Percentiles rank a stretch among this genome's conserved stretches.
Evolutionary conservation across 371 early-diverging fungal species (phyloP).

Genomic region (Aphelidium insulamus): DNA sequence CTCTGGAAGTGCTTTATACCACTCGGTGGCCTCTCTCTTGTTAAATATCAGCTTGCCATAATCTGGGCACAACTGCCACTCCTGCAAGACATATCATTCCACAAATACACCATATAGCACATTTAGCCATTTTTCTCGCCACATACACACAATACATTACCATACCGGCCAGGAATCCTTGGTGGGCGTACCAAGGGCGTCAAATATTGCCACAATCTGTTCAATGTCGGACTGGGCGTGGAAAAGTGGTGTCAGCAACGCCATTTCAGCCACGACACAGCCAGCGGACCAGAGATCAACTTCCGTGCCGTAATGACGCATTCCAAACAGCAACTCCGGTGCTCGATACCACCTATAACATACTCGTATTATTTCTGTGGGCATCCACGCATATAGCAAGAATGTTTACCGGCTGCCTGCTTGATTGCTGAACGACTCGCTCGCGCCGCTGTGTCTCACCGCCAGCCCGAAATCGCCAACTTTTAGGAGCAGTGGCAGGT

Average conservation of each 20-base stretch:
- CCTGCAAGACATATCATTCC: too few species aligned
- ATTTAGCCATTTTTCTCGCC: too few species aligned
- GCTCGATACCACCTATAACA: slow-evolving; percentile 28
- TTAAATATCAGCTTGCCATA: too few species aligned
- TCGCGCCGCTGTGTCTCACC: not conserved
- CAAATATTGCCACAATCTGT: slow-evolving; percentile 23
- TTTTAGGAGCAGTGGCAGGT: too few species aligned
- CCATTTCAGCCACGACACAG: slow-evolving; percentile 29
- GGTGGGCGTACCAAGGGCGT: slow-evolving; percentile 21
- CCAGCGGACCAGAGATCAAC: slow-evolving; percentile 36
- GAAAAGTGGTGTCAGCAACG: slow-evolving; percentile 24
- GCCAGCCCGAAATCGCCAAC: slow-evolving; percentile 27
- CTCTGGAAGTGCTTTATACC: too few species aligned
- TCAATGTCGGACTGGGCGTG: slow-evolving; percentile 27
- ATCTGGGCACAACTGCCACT: too few species aligned
- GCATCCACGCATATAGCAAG: slow-evolving; percentile 1
- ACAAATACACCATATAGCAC: too few species aligned
- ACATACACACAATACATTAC: too few species aligned
- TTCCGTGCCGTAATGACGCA: slow-evolving; percentile 19
- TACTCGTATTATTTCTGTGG: not conserved
- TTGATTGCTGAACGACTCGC: slow-evolving; percentile 19
- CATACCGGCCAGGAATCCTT: slow-evolving; percentile 21
- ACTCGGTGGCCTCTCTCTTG: too few species aligned
- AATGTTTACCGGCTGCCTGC: slow-evolving; percentile 16
- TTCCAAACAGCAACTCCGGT: slow-evolving; percentile 31